Conservation (phyloP, 495 filamentous ascomycete species). For the Penicillium bovifimosum region DNA sequence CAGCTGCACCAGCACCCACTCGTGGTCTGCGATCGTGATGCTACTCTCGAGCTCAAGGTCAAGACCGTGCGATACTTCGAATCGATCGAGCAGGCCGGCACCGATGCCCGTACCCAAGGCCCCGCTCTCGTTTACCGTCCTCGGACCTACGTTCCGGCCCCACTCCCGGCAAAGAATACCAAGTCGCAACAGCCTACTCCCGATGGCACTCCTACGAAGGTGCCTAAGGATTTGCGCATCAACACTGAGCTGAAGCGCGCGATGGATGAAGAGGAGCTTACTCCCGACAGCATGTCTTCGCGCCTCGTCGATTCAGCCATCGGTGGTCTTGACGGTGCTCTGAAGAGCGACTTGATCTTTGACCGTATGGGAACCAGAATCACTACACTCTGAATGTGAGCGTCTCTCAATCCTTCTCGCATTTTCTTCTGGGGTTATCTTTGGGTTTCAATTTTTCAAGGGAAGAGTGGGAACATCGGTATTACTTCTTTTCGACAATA, state of each 20-base stretch:
- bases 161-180: slow-evolving; percentile 24
- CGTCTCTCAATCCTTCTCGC: not conserved
- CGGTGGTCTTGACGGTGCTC: slow-evolving; percentile 34
- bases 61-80: slow-evolving; percentile 73
- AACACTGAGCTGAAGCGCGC: slow-evolving; percentile 38
- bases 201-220: slow-evolving; percentile 25
- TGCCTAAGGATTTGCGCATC: slow-evolving; percentile 41
- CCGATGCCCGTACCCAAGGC: slow-evolving; percentile 54
- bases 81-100: slow-evolving; percentile 59
- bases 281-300: slow-evolving; percentile 65
- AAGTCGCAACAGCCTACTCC: slow-evolving; percentile 25
- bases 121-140: slow-evolving; percentile 42
- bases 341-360: slow-evolving; percentile 39
- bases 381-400: slow-evolving; percentile 22
- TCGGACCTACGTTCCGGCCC: slow-evolving; percentile 36
- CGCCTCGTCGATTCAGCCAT: slow-evolving; percentile 53
- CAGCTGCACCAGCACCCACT: slow-evolving; percentile 76
- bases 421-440: not conserved
- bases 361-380: slow-evolving; percentile 41
- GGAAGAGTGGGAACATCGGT: slow-evolving; percentile 5
- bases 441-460: slow-evolving; percentile 1
- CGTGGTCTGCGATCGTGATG: slow-evolving; percentile 81
- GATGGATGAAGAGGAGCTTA: slow-evolving; percentile 49
- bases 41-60: slow-evolving; percentile 75
- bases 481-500: slow-evolving; percentile 1